Evolutionary conservation across 345 rosid genomes (phyloP).

Genomic region (Eutrema yunnanense): DNA sequence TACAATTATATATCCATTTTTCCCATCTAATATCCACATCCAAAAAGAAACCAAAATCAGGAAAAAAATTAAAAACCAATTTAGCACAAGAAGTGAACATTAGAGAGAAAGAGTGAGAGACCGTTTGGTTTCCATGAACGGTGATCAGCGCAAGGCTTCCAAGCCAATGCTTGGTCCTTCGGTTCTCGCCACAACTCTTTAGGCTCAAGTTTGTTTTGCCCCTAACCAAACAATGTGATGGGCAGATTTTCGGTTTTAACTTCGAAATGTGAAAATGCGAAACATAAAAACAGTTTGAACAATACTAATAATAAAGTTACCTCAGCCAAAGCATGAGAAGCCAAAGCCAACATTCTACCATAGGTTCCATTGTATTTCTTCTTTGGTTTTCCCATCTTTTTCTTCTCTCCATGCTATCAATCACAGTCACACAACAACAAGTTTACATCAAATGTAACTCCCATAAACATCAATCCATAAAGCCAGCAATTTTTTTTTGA

Average conservation of each 20-base stretch:
- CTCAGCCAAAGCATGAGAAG: constrained; percentile 96
- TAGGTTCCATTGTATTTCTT: constrained; percentile 47
- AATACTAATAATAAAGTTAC: constrained; percentile 25
- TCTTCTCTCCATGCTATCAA: constrained; percentile 38
- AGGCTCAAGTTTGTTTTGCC: constrained; percentile 79
- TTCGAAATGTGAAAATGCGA: not conserved
- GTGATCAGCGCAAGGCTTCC: constrained; percentile 89
- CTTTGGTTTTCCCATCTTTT: constrained; percentile 40
- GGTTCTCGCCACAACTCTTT: constrained; percentile 95
- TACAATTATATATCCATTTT: constrained; percentile 79
- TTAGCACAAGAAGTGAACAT: not conserved
- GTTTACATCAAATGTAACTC: constrained; percentile 1
- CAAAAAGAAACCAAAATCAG: not conserved
- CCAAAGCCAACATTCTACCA: constrained; percentile 76
- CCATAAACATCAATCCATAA: not conserved
- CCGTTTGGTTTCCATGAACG: constrained; percentile 68
- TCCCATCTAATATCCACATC: constrained; percentile 46
- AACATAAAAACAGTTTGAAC: not conserved
- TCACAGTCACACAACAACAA: not conserved
- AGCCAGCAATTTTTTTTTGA: not conserved
- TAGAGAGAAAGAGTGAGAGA: constrained; percentile 29
- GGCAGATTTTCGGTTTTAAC: not conserved
- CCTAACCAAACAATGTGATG: constrained; percentile 16
- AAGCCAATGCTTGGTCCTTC: constrained; percentile 58
- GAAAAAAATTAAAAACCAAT: not conserved